Evolutionary conservation across 2,329 filamentous ascomycete species (phyloP), one percentile per base, ranked within the genome.

Genomic region (Ophiostoma ulmi): DNA sequence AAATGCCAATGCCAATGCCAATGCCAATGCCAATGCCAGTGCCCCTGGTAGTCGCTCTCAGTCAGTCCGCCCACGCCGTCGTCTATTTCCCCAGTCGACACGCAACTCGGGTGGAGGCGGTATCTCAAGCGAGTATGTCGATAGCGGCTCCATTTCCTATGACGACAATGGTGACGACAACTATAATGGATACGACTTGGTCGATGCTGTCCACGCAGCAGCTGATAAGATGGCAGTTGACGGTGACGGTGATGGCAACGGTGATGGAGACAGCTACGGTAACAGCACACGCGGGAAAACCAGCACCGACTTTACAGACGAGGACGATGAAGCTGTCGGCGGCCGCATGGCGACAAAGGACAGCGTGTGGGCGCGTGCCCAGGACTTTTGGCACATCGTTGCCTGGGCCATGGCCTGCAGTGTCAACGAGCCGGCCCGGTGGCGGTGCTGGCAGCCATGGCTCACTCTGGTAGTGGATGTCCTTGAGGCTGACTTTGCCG

Each of bases 341-440:
- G 84, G 87, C 7, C 83, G 84, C 11, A 83, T 93, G 71, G 89
- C 90, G 1, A 86, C 87, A 68, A 81, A 85, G 17, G 84, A 88
- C 63, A 90, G 90, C 39, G 73, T 97, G 1, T 97, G 91, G 87
- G 82, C 81, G 20, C 86, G 87, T n/a, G 91, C 90, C 0, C 88
- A 91, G 72, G 92, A 97, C 77, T 96, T 98, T 76, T 99, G 95
- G 93, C 86, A 89, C 61, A 87, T 92, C 0, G 85, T 95, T 0
- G 95, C 94, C 3, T 98, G 95, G 95, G 91, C 92, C 0, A 93
- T 98, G 78, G 95, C 94, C 77, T 98, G 94, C 80, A 94, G 92
- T 69, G 85, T 91, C 1, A 79, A 86, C 41, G 84, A 94, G 75
- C 88, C 88, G 1, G 84, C 86, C 58, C 86, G 94, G 26, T 98